phyloP scores from a whole-genome alignment of 257 asterid genomes.

The Penstemon newberryi region DNA sequence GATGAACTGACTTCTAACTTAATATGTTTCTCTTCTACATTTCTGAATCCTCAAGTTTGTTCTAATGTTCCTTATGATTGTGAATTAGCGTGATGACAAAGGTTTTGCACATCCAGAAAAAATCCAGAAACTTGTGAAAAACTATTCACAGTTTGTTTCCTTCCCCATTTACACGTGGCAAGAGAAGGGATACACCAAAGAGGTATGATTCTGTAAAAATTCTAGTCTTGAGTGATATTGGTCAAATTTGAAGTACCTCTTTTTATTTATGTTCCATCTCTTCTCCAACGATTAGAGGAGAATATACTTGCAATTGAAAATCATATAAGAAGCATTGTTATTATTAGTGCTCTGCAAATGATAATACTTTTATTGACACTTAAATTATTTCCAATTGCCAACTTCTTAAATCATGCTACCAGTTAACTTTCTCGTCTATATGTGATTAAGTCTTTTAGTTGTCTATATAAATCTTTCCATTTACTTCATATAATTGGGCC shows the following conservation, averaged over 20 bases:
- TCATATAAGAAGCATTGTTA: not conserved
- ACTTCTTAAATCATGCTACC: not conserved
- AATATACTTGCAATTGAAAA: not conserved
- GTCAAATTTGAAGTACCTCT: not conserved
- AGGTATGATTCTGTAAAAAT: constrained; percentile 47
- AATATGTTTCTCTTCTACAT: not conserved
- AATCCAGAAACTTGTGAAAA: constrained; percentile 83
- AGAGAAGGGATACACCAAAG: constrained; percentile 93
- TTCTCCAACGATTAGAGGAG: not conserved
- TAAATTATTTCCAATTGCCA: not conserved
- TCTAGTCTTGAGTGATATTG: not conserved
- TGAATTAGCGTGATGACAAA: constrained; percentile 82
- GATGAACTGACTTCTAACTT: constrained; percentile 12
- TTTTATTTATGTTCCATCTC: constrained; percentile 11
- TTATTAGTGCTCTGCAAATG: not conserved
- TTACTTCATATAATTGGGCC: constrained; percentile 24
- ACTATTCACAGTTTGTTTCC: constrained; percentile 90
- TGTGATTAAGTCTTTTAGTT: constrained; percentile 9
- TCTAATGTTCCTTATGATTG: not conserved
- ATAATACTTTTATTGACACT: not conserved
- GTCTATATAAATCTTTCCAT: constrained; percentile 7
- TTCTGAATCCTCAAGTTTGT: constrained; percentile 15
- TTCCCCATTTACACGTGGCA: constrained; percentile 99
- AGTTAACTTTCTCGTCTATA: constrained; percentile 1
- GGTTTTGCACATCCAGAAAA: constrained; percentile 94